These are phyloP conservation scores for Rhodomyrtus psidioides DNA, from an alignment of 441 rosid genomes.

Conservation along the genomic window DNA sequence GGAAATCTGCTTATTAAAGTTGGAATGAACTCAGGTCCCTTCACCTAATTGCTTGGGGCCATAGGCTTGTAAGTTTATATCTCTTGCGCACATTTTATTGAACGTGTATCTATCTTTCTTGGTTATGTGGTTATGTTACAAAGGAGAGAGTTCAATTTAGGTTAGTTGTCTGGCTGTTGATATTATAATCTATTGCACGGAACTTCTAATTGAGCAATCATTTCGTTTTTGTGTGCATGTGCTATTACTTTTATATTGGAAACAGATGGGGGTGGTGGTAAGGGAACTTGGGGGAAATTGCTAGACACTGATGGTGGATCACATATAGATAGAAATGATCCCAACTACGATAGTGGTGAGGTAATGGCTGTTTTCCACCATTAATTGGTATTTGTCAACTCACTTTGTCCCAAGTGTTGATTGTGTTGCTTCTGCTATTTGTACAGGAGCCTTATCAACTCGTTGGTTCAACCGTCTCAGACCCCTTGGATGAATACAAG, in stretches of 20 bases:
- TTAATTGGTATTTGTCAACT: background rate
- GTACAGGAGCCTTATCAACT: conserved; percentile 83
- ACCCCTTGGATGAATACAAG: conserved; percentile 94
- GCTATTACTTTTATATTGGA: background rate
- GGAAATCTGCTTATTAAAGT: background rate
- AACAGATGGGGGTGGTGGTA: conserved; percentile 90
- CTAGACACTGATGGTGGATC: conserved; percentile 71
- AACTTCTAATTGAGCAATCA: background rate
- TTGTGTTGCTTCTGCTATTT: background rate
- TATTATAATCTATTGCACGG: background rate
- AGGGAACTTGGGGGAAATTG: conserved; percentile 94
- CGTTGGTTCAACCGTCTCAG: conserved; percentile 76
- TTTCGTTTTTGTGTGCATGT: background rate
- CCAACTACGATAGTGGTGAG: conserved; percentile 98
- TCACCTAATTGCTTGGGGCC: background rate
- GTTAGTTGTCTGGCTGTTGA: background rate
- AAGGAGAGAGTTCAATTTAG: background rate
- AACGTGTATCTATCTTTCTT: background rate
- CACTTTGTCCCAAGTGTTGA: background rate
- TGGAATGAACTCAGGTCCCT: background rate
- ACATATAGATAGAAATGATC: conserved; percentile 75
- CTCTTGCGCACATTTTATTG: background rate
- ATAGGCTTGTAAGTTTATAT: background rate
- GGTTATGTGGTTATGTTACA: background rate
- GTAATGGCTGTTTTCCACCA: background rate